These are phyloP conservation scores for Drechslerella dactyloides DNA, from an alignment of 2,329 filamentous ascomycete genomes.

Conservation along the genomic window DNA sequence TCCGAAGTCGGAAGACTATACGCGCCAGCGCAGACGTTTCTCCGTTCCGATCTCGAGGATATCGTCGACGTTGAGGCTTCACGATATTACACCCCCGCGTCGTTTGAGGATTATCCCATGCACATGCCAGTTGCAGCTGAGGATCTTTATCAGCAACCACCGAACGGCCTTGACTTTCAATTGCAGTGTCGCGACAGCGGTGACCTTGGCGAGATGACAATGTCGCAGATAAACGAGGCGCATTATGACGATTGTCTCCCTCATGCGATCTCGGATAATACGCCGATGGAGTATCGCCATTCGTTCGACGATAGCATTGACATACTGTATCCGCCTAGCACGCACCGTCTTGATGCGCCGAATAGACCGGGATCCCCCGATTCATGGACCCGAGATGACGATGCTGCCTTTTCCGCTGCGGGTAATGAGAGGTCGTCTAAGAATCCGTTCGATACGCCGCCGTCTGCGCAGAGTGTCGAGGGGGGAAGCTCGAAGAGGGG, in stretches of 20 bases:
- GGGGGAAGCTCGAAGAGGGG: conserved; percentile 1
- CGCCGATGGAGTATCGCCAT: conserved; percentile 1
- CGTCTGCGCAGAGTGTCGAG: neutral
- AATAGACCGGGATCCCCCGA: conserved; percentile 28
- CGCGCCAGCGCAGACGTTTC: conserved; percentile 32
- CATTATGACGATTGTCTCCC: conserved; percentile 18
- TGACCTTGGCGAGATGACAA: conserved; percentile 33
- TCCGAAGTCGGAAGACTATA: conserved; percentile 46
- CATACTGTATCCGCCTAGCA: conserved; percentile 23
- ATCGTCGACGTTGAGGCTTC: conserved; percentile 15
- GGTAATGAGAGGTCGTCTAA: neutral
- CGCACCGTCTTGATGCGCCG: neutral
- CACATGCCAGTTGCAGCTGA: conserved; percentile 9
- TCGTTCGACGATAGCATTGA: conserved; percentile 35
- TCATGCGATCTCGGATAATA: conserved; percentile 38
- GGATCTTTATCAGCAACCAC: neutral
- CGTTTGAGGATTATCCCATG: conserved; percentile 12
- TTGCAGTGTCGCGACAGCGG: neutral
- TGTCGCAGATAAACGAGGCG: conserved; percentile 24
- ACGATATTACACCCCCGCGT: conserved; percentile 16
- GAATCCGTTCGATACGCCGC: conserved; percentile 20
- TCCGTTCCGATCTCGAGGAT: conserved; percentile 17
- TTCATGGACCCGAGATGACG: conserved; percentile 40
- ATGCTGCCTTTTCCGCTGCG: conserved; percentile 33
- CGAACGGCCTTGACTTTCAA: neutral